Conservation (phyloP, 495 filamentous ascomycete genomes). For the Aspergillus sclerotioniger region DNA sequence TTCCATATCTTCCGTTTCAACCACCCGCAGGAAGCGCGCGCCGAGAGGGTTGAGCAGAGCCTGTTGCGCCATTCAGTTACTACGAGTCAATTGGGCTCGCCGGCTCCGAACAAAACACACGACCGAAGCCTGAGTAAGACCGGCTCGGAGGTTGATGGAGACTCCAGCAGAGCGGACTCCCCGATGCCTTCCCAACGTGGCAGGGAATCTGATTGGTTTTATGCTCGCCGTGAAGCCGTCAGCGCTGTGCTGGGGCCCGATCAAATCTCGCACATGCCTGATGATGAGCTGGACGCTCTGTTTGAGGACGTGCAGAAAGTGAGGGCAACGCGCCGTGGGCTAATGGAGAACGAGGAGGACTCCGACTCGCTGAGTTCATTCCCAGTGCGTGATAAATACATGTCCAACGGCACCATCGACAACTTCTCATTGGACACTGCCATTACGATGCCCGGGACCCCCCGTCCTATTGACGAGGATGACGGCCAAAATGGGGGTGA, state of each 20-base stretch:
- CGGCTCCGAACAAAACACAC: slow-evolving; percentile 67
- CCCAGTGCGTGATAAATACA: slow-evolving; percentile 89
- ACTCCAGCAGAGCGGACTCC: slow-evolving; percentile 73
- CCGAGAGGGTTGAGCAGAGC: slow-evolving; percentile 87
- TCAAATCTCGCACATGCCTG: slow-evolving; percentile 81
- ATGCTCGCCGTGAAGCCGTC: slow-evolving; percentile 89
- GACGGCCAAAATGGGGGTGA: slow-evolving; percentile 56
- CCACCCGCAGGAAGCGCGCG: slow-evolving; percentile 91
- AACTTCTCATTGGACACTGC: slow-evolving; percentile 95
- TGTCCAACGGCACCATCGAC: slow-evolving; percentile 92
- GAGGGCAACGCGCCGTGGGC: slow-evolving; percentile 73
- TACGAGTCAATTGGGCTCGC: slow-evolving; percentile 72
- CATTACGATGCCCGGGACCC: slow-evolving; percentile 90
- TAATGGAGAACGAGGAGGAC: slow-evolving; percentile 77
- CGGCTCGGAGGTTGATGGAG: slow-evolving; percentile 65
- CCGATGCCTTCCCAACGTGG: slow-evolving; percentile 66
- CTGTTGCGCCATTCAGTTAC: slow-evolving; percentile 85
- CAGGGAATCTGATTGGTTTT: slow-evolving; percentile 93
- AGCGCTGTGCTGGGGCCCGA: slow-evolving; percentile 87
- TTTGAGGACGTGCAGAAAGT: slow-evolving; percentile 93
- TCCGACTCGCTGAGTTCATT: slow-evolving; percentile 86
- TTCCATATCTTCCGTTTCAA: slow-evolving; percentile 99
- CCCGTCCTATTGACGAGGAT: slow-evolving; percentile 66
- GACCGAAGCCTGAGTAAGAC: slow-evolving; percentile 74
- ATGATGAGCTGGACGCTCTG: slow-evolving; percentile 91